Percentiles rank a stretch among this genome's conserved stretches.
Conservation (phyloP, 2,329 filamentous ascomycete genomes). For the Diplodia sapinea region DNA sequence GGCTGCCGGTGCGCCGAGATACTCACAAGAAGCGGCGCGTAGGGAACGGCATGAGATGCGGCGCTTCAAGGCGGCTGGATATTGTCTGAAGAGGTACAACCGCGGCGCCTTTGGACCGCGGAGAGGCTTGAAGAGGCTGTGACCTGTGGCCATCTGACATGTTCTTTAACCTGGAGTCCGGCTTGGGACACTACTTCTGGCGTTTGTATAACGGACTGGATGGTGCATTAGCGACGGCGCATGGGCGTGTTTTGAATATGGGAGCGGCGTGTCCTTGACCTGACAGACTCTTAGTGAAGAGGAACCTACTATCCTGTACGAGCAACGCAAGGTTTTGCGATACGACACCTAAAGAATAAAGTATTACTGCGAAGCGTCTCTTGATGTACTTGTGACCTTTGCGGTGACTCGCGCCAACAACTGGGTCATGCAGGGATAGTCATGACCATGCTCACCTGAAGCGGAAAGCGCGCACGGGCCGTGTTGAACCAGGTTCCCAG, state of each 20-base stretch:
- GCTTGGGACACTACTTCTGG: not conserved
- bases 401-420: not conserved
- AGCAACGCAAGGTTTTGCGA: not conserved
- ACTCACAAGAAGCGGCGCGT: conserved; percentile 39
- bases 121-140: conserved; percentile 44
- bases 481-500: not conserved
- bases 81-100: conserved; percentile 45
- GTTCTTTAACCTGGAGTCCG: not conserved
- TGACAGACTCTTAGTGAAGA: not conserved
- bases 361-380: not conserved
- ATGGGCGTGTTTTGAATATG: conserved; percentile 1
- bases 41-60: conserved; percentile 44
- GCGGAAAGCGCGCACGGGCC: conserved; percentile 18
- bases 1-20: conserved; percentile 39
- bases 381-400: not conserved
- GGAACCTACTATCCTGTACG: not conserved
- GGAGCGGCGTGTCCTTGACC: not conserved
- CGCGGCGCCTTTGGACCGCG: conserved; percentile 46
- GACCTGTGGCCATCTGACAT: conserved; percentile 17
- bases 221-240: conserved; percentile 29
- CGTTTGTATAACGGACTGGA: conserved; percentile 10
- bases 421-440: not conserved
- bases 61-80: conserved; percentile 42
- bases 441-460: not conserved
- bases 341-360: conserved; percentile 2